Evolutionary conservation across 306 rosid species (phyloP).

Genomic region (Vicia faba): DNA sequence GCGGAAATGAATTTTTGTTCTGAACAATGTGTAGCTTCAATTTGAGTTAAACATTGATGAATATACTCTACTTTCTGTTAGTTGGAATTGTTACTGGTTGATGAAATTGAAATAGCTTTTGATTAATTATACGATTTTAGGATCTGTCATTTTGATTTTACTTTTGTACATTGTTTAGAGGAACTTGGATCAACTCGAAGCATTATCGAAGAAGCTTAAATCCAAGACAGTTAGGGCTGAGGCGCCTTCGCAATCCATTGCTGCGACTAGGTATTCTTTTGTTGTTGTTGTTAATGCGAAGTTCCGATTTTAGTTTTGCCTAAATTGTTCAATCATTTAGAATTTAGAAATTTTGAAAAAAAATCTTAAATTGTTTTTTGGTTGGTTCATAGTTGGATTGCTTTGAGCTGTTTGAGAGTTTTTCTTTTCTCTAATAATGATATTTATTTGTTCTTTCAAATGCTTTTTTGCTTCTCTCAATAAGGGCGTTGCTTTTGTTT

Average conservation of each 20-base stretch:
- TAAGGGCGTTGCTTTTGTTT: too few species aligned
- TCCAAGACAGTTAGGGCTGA: conserved; percentile 86
- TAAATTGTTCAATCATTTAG: conserved; percentile 10
- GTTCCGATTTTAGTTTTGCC: neutral
- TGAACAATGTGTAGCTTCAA: conserved; percentile 26
- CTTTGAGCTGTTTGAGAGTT: too few species aligned
- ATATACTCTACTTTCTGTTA: conserved; percentile 9
- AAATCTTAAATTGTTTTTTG: neutral
- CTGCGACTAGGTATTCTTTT: conserved; percentile 84
- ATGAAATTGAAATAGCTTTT: neutral
- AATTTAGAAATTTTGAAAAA: neutral
- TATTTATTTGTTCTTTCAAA: too few species aligned
- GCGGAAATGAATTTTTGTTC: conserved; percentile 13
- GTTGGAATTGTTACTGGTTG: neutral
- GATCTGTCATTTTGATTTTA: conserved; percentile 35
- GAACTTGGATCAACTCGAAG: conserved; percentile 94
- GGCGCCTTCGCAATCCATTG: conserved; percentile 89
- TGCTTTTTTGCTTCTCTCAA: too few species aligned
- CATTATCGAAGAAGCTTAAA: conserved; percentile 92
- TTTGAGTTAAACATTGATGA: conserved; percentile 12
- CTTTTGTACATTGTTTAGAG: conserved; percentile 55
- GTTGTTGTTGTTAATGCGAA: neutral
- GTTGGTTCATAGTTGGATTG: conserved; percentile 24
- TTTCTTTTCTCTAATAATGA: too few species aligned
- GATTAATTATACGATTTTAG: conserved; percentile 23